Evolutionary conservation across 345 rosid species (phyloP).

Genomic region (Kernera saxatilis): DNA sequence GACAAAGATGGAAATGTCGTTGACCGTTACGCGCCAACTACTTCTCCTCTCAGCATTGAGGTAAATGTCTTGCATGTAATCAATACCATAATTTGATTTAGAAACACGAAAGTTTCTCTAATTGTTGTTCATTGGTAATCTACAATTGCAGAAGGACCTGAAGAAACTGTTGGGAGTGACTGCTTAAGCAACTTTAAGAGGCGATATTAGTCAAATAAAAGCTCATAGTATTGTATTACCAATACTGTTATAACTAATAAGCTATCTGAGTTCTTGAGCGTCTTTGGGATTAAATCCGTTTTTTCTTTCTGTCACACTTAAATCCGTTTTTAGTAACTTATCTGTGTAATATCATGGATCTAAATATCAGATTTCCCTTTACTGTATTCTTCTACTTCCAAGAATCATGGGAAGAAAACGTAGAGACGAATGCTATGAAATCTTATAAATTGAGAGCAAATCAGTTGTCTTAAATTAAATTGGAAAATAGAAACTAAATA

Average conservation of each 20-base stretch:
- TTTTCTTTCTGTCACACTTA: background rate
- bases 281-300: background rate
- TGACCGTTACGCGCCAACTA: slow-evolving; percentile 87
- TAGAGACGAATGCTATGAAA: background rate
- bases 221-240: slow-evolving; percentile 8
- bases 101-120: background rate
- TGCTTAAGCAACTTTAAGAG: slow-evolving; percentile 3
- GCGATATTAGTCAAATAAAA: slow-evolving; percentile 13
- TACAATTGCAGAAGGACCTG: slow-evolving; percentile 55
- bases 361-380: background rate
- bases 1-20: slow-evolving; percentile 72
- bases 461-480: no score
- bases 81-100: background rate
- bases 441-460: no score
- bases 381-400: background rate
- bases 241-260: slow-evolving; percentile 15
- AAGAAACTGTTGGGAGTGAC: slow-evolving; percentile 57
- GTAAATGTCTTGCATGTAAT: slow-evolving; percentile 26
- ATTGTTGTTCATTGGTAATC: background rate
- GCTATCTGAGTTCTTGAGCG: background rate
- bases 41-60: slow-evolving; percentile 91
- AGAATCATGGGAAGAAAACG: background rate
- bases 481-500: no score
- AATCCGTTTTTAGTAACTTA: background rate
- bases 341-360: background rate